Evolutionary conservation across 352 stramenopile species (phyloP).

Genomic region (Achlya hypogyna): DNA sequence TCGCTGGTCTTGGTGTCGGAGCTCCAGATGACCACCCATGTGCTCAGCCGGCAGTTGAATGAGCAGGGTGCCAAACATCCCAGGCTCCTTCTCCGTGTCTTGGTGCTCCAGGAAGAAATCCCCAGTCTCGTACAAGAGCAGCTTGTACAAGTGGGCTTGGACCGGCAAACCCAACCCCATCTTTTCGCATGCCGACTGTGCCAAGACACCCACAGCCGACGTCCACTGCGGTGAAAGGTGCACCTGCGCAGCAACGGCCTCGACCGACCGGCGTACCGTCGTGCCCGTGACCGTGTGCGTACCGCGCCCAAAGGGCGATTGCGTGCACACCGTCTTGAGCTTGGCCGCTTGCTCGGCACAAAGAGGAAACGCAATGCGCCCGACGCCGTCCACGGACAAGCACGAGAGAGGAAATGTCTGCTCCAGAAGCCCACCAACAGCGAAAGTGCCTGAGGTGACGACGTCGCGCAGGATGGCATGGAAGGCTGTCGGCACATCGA

Average conservation of each 20-base stretch:
- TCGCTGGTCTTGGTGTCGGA: not conserved
- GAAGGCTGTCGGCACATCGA: too few relatives aligned
- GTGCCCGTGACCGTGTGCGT: not conserved
- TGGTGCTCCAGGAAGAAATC: conserved; percentile 35
- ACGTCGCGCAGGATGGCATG: too few relatives aligned
- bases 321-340: not conserved
- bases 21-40: not conserved
- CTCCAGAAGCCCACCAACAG: not conserved
- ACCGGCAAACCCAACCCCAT: not conserved
- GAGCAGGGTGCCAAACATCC: conserved; percentile 43
- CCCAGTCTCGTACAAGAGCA: conserved; percentile 36
- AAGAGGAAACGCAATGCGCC: not conserved
- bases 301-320: not conserved
- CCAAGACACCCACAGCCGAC: not conserved
- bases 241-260: not conserved
- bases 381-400: not conserved
- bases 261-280: not conserved
- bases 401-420: not conserved
- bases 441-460: not conserved
- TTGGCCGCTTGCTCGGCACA: not conserved
- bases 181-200: not conserved
- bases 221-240: not conserved
- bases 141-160: conserved; percentile 34
- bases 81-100: conserved; percentile 45
- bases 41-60: conserved; percentile 28